Base-by-base conservation (phyloP, 768 basidiomycete species). In the Scleroderma bovista region DNA sequence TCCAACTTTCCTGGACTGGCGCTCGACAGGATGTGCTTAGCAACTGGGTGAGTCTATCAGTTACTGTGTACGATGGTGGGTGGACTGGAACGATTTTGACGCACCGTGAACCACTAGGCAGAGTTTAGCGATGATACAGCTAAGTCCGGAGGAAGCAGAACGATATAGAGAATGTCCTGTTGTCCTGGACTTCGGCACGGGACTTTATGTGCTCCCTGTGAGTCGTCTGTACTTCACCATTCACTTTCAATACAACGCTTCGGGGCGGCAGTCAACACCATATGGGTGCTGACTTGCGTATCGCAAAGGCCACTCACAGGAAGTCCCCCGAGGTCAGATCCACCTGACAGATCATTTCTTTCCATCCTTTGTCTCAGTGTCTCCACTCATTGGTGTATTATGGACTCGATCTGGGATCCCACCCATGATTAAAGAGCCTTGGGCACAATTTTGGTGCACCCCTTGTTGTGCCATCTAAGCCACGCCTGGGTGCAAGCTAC, bases 141-240 rank as follows among this genome's bases (percentile, higher is more conserved):
- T 97, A n/a, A 78, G 75, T 1, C 60, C 72, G 20, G 80, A 87
- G 57, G 91, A 94, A 62, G 82, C 75, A 1, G 72, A 75, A 8
- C 51, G 56, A 3, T 94, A 93, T 64, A 70, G 70, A 39, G 64
- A 73, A 6, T 75, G 75, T 50, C 86, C 86, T n/a, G 79, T 93
- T 26, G 71, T 88, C 32, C 62, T 94, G 52, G 79, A 93, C 65
- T 84, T 87, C 47, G 67, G 72, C 12, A 72, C 82, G 36, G 89
- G 86, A 3, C 88, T 88, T 61, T 95, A 95, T 68, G 63, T 83
- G 31, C 91, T 95, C 66, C 93, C 91, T 4, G 89, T 90, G 61
- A 56, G 80, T 59, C 42, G 26, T 47, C 20, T 33, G 17, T 20
- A n/a, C n/a, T 17, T 45, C 12, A n/a, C 34, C 40, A 32, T 23